Evolutionary conservation across 257 asterid genomes (phyloP), one percentile per base, ranked within the genome.

Genomic region (Euphrasia confusa): DNA sequence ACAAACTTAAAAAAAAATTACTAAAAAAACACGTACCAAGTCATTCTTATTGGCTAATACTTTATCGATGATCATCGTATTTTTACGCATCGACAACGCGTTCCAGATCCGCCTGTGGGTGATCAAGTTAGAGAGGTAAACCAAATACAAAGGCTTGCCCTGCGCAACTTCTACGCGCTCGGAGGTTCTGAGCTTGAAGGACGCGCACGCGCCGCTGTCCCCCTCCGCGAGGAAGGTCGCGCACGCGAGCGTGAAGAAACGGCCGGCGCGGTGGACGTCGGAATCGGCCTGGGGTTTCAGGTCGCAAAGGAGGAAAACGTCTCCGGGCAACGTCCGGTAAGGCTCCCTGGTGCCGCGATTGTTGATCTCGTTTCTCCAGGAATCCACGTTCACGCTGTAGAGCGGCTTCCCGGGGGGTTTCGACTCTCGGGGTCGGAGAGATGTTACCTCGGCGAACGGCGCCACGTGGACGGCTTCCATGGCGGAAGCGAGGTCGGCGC

Each of bases 101-200:
- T 71, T 71, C 95, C 95, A 83, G 27, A 84, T 74, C 27, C 85
- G 68, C 61, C 64, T 70, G 4, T 77, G 64, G 0, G 84, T 55
- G 0, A 73, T 62, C 5, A 77, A 11, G 48, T 84, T 84, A 12
- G 15, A 59, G 73, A 86, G 50, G 68, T 30, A 79, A 72, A 81
- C 71, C 26, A 81, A 75, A 45, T 64, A 77, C 2, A 73, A 26
- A 11, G 74, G 55, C 45, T 56, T 52, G 3, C 28, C 14, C 26
- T 30, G 24, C 0, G 10, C 71, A 21, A 17, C n/a, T 1, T 58
- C 83, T 4, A 72, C 45, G 5, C 28, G n/a, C 2, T 11, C 30
- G 8, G 66, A 64, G 1, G 79, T 28, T 64, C 63, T 72, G 18
- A 83, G 62, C 66, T 37, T 32, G 63, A 80, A 76, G 3, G 61